Evolutionary conservation across 2,329 filamentous ascomycete genomes (phyloP).

Genomic region (Chrysoporthe austroafricana): DNA sequence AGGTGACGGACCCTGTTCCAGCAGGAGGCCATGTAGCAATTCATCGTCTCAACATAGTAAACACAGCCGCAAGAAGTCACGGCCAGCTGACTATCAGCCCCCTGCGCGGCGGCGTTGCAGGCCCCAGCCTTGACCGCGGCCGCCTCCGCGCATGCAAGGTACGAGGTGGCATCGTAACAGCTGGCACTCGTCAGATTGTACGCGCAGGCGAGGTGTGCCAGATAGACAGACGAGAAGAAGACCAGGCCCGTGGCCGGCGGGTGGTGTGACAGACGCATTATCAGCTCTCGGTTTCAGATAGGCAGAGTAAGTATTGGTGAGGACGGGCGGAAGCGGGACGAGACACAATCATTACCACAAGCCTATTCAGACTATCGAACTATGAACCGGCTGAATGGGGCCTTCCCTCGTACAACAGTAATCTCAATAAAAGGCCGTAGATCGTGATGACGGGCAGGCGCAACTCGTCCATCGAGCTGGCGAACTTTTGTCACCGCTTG

Average conservation of each 20-base stretch:
- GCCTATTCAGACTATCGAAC: too few species aligned
- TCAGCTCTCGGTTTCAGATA: not conserved
- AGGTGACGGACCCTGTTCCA: constrained; percentile 41
- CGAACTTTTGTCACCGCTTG: not conserved
- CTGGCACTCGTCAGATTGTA: constrained; percentile 1
- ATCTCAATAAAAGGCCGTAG: not conserved
- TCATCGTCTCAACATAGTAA: constrained; percentile 35
- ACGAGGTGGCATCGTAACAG: constrained; percentile 1
- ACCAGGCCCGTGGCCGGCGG: not conserved
- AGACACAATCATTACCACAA: not conserved
- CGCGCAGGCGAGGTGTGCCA: not conserved
- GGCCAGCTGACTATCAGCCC: constrained; percentile 18
- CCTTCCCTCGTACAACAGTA: not conserved
- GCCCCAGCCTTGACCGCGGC: not conserved
- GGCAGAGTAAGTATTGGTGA: not conserved
- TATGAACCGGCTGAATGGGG: not conserved
- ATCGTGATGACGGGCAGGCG: not conserved
- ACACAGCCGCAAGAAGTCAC: constrained; percentile 32
- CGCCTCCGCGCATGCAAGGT: not conserved
- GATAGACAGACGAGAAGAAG: not conserved
- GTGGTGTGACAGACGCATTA: not conserved
- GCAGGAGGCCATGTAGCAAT: constrained; percentile 43
- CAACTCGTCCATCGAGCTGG: not conserved
- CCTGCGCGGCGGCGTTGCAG: not conserved
- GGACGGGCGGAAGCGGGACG: not conserved